These are phyloP conservation scores for Ogataea philodendri DNA, from an alignment of 805 yeast genomes.

Conservation along the genomic window DNA sequence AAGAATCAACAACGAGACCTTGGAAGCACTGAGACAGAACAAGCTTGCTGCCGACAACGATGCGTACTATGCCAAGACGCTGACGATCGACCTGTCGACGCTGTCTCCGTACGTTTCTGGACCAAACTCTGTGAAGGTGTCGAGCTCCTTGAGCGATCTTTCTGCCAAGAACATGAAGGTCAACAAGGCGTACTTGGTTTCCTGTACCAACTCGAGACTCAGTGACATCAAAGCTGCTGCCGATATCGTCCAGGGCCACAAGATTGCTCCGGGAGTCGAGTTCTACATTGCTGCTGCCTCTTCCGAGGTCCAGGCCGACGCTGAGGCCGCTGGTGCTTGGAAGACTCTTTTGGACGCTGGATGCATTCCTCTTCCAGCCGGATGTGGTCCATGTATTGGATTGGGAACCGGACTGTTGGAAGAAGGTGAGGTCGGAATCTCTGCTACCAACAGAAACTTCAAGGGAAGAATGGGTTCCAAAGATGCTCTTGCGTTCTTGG, in stretches of 20 bases:
- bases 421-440: constrained; percentile 96
- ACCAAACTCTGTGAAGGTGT: constrained; percentile 94
- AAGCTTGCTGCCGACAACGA: constrained; percentile 59
- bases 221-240: constrained; percentile 96
- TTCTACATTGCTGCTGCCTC: constrained; percentile 98
- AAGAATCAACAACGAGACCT: constrained; percentile 64
- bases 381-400: constrained; percentile 99
- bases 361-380: constrained; percentile 92
- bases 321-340: constrained; percentile 93
- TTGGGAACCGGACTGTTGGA: constrained; percentile 90
- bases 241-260: constrained; percentile 72
- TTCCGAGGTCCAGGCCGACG: constrained; percentile 87
- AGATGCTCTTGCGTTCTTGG: constrained; percentile 93
- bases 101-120: constrained; percentile 91
- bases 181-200: constrained; percentile 94
- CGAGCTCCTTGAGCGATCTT: constrained; percentile 73
- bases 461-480: constrained; percentile 99
- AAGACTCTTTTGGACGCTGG: constrained; percentile 86
- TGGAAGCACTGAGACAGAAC: constrained; percentile 48
- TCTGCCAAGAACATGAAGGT: constrained; percentile 71
- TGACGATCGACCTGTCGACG: constrained; percentile 74
- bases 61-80: constrained; percentile 85
- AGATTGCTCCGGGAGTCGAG: constrained; percentile 86
- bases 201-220: constrained; percentile 94
- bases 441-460: constrained; percentile 97